Evolutionary conservation across 2,329 filamentous ascomycete species (phyloP).

Genomic region (Fusarium incarnatum): DNA sequence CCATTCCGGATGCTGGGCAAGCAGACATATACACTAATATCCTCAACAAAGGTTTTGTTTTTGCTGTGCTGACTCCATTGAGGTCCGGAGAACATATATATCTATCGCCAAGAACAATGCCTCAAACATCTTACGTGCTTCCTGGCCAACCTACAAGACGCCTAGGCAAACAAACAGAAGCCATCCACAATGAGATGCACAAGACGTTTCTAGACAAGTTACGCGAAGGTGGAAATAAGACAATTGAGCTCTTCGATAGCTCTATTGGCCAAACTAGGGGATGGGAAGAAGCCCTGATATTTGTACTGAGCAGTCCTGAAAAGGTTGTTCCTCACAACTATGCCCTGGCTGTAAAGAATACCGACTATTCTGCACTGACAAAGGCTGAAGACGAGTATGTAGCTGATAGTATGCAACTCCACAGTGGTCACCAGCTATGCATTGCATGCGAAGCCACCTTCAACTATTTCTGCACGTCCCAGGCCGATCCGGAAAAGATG

Average conservation of each 20-base stretch:
- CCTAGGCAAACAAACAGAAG: background rate
- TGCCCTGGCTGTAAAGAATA: too few relatives aligned
- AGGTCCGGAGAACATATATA: too few relatives aligned
- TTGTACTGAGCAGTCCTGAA: background rate
- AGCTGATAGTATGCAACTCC: background rate
- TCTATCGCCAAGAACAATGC: background rate
- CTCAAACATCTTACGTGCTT: background rate
- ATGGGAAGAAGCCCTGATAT: background rate
- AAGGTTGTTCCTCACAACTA: background rate
- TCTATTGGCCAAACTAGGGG: background rate
- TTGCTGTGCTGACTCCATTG: too few relatives aligned
- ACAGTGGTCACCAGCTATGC: background rate
- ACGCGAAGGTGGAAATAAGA: background rate
- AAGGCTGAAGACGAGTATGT: background rate
- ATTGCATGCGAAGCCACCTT: background rate
- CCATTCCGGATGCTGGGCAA: background rate
- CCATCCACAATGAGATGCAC: background rate
- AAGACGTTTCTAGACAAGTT: background rate
- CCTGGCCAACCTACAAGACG: background rate
- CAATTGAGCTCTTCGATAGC: background rate
- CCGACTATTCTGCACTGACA: background rate
- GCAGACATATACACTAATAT: background rate
- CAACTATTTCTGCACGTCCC: background rate
- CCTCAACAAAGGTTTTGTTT: accelerated
- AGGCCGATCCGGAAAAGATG: background rate